These are phyloP conservation scores for Myxozyma monticola DNA, from an alignment of 805 yeast species.

Conservation along the genomic window DNA sequence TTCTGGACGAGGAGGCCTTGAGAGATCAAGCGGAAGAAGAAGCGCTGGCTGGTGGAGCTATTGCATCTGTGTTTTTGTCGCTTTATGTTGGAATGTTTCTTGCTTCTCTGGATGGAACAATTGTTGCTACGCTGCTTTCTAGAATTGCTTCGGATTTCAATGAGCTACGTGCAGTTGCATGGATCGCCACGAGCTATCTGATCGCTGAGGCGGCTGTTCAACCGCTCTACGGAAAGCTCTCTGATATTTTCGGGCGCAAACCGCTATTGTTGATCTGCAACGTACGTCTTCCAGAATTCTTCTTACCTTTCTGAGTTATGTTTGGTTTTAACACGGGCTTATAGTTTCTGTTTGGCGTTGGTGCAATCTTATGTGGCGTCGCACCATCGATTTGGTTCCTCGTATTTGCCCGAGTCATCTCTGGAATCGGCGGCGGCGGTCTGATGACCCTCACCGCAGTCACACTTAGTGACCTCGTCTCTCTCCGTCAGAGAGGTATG, in stretches of 20 bases:
- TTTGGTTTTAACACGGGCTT: conserved; percentile 35
- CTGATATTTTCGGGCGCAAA: conserved; percentile 56
- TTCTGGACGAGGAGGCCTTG: conserved; percentile 12
- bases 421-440: conserved; percentile 98
- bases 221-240: conserved; percentile 69
- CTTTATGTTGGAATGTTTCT: conserved; percentile 47
- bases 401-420: conserved; percentile 55
- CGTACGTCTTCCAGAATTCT: conserved; percentile 41
- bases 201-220: conserved; percentile 73
- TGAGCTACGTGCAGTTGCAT: conserved; percentile 52
- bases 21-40: conserved; percentile 17
- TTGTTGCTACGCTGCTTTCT: conserved; percentile 54
- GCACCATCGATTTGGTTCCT: conserved; percentile 40
- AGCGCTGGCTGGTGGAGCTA: conserved; percentile 4
- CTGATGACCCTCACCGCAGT: conserved; percentile 73
- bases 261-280: conserved; percentile 47
- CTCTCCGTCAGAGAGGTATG: conserved; percentile 72
- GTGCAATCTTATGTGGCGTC: conserved; percentile 53
- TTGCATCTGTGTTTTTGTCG: conserved; percentile 22
- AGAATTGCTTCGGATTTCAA: conserved; percentile 61
- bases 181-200: conserved; percentile 76
- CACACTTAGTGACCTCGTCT: conserved; percentile 71
- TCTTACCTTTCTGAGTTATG: not conserved
- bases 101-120: conserved; percentile 54
- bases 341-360: conserved; percentile 48